Conservation (phyloP, 192 early-diverging fungal species). For the Coemansia sp. region DNA sequence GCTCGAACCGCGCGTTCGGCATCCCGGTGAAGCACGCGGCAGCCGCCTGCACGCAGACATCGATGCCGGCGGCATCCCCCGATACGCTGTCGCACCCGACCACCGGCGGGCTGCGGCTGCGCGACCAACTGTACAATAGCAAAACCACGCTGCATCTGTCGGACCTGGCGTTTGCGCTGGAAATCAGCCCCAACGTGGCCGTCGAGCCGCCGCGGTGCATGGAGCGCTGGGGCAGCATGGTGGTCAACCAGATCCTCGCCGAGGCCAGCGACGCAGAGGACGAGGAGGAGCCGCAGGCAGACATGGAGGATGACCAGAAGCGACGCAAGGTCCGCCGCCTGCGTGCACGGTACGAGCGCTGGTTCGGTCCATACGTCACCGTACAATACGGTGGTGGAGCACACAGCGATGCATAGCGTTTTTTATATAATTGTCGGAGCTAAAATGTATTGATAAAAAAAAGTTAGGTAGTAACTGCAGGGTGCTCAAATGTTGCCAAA, state of each 20-base stretch:
- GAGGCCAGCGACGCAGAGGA: slow-evolving; percentile 21
- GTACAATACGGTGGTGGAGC: slow-evolving; percentile 27
- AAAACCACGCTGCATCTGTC: slow-evolving; percentile 50
- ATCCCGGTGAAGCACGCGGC: slow-evolving; percentile 31
- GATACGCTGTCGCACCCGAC: slow-evolving; percentile 12
- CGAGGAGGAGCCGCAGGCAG: slow-evolving; percentile 2
- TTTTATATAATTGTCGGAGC: background rate
- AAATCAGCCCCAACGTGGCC: slow-evolving; percentile 60
- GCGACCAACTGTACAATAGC: slow-evolving; percentile 48
- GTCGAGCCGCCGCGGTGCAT: slow-evolving; percentile 64
- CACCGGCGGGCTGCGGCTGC: slow-evolving; percentile 39
- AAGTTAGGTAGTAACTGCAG: background rate
- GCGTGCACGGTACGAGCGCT: slow-evolving; percentile 49
- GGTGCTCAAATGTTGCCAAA: background rate
- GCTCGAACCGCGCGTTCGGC: slow-evolving; percentile 62
- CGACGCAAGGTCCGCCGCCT: slow-evolving; percentile 43
- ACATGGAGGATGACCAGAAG: slow-evolving; percentile 26
- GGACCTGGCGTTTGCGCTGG: slow-evolving; percentile 65
- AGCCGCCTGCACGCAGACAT: background rate
- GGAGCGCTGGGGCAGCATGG: slow-evolving; percentile 58
- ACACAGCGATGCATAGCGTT: background rate
- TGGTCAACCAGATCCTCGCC: slow-evolving; percentile 53
- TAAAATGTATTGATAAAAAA: background rate
- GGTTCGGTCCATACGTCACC: slow-evolving; percentile 49
- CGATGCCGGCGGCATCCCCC: background rate